Conservation (phyloP, 495 filamentous ascomycete genomes). For the Neurospora intermedia region DNA sequence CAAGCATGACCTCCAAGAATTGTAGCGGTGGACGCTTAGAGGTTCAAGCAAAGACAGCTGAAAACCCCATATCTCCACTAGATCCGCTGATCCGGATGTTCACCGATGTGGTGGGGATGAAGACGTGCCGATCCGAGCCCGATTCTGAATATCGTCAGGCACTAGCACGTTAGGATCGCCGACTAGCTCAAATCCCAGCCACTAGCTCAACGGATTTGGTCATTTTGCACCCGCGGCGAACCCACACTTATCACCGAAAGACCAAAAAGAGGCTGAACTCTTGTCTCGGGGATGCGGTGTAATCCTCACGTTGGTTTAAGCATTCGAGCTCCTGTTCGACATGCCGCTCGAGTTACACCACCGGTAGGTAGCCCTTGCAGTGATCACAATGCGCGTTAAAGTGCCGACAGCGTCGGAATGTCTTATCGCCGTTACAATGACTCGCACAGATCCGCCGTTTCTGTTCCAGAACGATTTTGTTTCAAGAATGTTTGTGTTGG, state of each 20-base stretch:
- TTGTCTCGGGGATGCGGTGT: background rate
- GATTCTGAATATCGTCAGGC: background rate
- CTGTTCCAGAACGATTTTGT: background rate
- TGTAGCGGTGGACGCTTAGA: background rate
- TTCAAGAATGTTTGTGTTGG: too few relatives aligned
- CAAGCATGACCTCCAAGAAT: background rate
- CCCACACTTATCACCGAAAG: background rate
- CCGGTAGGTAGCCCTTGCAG: background rate
- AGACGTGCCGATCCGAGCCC: background rate
- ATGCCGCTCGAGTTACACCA: background rate
- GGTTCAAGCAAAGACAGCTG: background rate
- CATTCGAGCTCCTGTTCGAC: background rate
- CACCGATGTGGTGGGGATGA: background rate
- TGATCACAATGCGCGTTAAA: background rate
- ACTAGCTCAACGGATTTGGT: background rate
- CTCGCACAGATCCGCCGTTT: background rate
- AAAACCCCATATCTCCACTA: background rate
- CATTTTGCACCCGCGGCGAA: background rate
- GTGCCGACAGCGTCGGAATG: background rate
- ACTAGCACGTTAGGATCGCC: constrained; percentile 1
- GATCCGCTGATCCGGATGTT: background rate
- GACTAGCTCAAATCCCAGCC: background rate
- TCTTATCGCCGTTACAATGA: background rate
- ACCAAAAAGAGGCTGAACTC: background rate
- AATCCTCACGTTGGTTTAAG: background rate